These are phyloP conservation scores for Crithidia fasciculata DNA, from an alignment of 208 protist genomes.

Conservation along the genomic window DNA sequence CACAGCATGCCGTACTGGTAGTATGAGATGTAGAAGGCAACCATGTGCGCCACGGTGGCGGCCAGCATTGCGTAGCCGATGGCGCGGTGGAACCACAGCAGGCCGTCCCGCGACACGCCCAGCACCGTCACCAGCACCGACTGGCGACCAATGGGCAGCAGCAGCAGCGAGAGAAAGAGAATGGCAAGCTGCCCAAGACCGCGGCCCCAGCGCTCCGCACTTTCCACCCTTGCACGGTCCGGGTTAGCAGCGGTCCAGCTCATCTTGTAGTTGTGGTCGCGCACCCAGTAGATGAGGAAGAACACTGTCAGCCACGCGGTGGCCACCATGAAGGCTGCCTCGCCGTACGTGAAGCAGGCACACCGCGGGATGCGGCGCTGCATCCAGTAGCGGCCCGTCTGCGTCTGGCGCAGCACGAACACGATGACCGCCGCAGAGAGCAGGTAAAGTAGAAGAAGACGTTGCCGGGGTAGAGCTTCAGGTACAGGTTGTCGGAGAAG, in stretches of 20 bases:
- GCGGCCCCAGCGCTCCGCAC: slow-evolving; percentile 49
- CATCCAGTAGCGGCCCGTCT: slow-evolving; percentile 22
- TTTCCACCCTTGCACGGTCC: not conserved
- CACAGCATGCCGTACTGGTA: slow-evolving; percentile 34
- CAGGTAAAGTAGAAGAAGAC: slow-evolving; percentile 66
- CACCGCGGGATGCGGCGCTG: slow-evolving; percentile 25
- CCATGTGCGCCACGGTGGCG: slow-evolving; percentile 34
- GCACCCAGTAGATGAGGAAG: slow-evolving; percentile 72
- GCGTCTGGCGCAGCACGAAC: slow-evolving; percentile 35
- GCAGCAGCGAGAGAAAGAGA: slow-evolving; percentile 60
- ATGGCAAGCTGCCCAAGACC: slow-evolving; percentile 63
- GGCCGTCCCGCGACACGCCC: slow-evolving; percentile 57
- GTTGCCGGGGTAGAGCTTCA: slow-evolving; percentile 74
- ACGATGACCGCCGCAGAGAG: slow-evolving; percentile 29
- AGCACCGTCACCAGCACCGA: slow-evolving; percentile 54
- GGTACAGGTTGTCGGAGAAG: slow-evolving; percentile 29
- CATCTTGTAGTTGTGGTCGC: slow-evolving; percentile 65
- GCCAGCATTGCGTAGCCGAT: slow-evolving; percentile 44
- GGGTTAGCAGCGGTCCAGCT: slow-evolving; percentile 12
- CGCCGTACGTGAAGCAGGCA: slow-evolving; percentile 29
- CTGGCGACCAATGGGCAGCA: slow-evolving; percentile 56
- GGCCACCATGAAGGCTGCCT: slow-evolving; percentile 32
- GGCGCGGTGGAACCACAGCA: slow-evolving; percentile 61
- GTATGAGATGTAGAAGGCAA: slow-evolving; percentile 32
- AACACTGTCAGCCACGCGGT: slow-evolving; percentile 38